Percentiles rank a stretch among this genome's conserved stretches.
These are phyloP conservation scores for Lentinula boryana DNA, from an alignment of 768 basidiomycete species.

Conservation along the genomic window DNA sequence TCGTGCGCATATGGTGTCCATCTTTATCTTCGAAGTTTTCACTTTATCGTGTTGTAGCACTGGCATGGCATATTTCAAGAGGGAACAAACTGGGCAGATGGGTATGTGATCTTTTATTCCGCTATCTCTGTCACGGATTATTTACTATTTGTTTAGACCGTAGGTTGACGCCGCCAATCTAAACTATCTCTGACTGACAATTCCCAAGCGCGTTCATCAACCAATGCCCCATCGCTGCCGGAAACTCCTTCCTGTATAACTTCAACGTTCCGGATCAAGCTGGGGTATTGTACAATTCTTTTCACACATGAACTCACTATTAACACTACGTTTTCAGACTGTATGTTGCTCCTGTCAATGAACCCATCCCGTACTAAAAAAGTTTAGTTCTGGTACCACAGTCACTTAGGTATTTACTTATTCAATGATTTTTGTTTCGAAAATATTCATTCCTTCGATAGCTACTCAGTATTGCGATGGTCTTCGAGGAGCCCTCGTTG, in stretches of 20 bases:
- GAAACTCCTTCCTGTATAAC: slow-evolving; percentile 21
- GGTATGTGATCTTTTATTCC: not conserved
- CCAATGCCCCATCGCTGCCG: slow-evolving; percentile 25
- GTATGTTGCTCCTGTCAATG: not conserved
- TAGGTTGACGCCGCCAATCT: not conserved
- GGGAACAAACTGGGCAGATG: slow-evolving; percentile 12
- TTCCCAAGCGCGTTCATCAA: slow-evolving; percentile 8
- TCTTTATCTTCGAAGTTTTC: not conserved
- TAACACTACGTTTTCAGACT: not conserved
- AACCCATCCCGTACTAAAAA: not conserved
- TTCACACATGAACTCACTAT: not conserved
- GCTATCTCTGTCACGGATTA: not conserved
- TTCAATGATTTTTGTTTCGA: not conserved
- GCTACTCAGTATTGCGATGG: slow-evolving; percentile 36
- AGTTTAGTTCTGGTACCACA: not conserved
- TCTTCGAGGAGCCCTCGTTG: slow-evolving; percentile 28
- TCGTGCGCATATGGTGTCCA: slow-evolving; percentile 20
- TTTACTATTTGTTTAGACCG: not conserved
- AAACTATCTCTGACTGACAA: too few species aligned
- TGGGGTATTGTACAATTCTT: slow-evolving; percentile 8
- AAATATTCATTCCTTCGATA: slow-evolving; percentile 28
- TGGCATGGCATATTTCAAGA: slow-evolving; percentile 19
- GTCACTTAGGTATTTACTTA: slow-evolving; percentile 15
- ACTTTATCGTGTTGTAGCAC: slow-evolving; percentile 4
- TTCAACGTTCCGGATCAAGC: slow-evolving; percentile 21